Evolutionary conservation across 352 stramenopile genomes (phyloP), one percentile per base, ranked within the genome.

Genomic region (Pythium utonaiense): DNA sequence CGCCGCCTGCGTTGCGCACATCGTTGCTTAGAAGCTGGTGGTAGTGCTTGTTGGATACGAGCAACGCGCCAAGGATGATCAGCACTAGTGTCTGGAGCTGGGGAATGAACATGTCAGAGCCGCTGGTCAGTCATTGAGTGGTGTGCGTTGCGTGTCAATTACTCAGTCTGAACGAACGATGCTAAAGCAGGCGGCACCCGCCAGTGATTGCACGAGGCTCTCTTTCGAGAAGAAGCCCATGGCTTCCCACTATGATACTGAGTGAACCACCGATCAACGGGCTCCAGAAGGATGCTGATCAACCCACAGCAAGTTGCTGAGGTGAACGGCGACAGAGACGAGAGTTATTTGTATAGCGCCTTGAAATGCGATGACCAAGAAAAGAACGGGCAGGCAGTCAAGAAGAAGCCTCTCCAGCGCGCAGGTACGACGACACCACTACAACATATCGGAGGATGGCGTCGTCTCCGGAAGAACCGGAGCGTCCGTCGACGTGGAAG

Each of bases 201-300:
- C 66, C 55, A 90, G 61, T 53, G 79, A 84, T 60, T 87, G 78
- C 34, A 88, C 66, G 53, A 90, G 70, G 40, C 67, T 85, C 64
- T 85, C 78, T 53, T 90, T 88, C 40, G 75, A 57, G 47, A 90
- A 90, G 73, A 81, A 69, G 24, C 56, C 59, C 33, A 63, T 65
- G 44, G 2, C 22, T 14, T 21, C 36, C 6, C 36, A n/a, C n/a
- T n/a, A n/a, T n/a, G n/a, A n/a, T n/a, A n/a, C n/a, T n/a, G 13
- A 44, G 13, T 3, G 17, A 44, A 14, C 13, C 36, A 13, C 13
- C 10, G 36, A 13, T 6, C 36, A 6, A 21, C 4, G 36, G 4
- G 12, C 17, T 44, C n/a, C 36, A 44, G 10, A 5, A 13, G 4
- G 17, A 6, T 21, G n/a, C 10, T 14, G 36, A 5, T 44, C 36